Conservation (phyloP, 2,329 filamentous ascomycete genomes). For the Venturia asperata region DNA sequence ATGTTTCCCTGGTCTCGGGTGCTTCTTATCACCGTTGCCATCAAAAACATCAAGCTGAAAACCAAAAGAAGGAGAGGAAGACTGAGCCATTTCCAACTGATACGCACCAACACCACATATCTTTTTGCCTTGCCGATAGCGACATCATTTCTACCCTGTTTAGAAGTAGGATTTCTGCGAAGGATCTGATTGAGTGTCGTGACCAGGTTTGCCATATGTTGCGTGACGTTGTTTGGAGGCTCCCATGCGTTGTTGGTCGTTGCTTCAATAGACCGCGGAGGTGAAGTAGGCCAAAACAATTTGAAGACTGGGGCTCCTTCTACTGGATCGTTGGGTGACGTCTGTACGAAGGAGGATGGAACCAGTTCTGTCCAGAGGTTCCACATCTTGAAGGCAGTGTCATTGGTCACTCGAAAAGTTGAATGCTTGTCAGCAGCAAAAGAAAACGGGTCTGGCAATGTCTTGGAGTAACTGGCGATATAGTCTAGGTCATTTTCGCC, state of each 20-base stretch:
- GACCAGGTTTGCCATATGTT: slow-evolving; percentile 15
- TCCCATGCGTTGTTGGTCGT: background rate
- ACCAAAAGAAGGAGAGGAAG: slow-evolving; percentile 26
- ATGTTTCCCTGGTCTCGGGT: slow-evolving; percentile 19
- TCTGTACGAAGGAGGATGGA: background rate
- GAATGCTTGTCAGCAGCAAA: background rate
- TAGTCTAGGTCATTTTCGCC: too few relatives aligned
- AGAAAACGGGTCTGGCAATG: background rate
- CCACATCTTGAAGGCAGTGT: background rate
- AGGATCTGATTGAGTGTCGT: background rate
- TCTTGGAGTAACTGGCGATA: too few relatives aligned
- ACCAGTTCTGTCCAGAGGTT: background rate
- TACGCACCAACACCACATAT: slow-evolving; percentile 21
- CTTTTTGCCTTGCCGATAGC: slow-evolving; percentile 20
- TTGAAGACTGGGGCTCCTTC: background rate
- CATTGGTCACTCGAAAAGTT: background rate
- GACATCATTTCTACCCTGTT: background rate
- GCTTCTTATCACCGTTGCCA: slow-evolving; percentile 25
- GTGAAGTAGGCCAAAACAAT: background rate
- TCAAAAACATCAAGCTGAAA: slow-evolving; percentile 25
- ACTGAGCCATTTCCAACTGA: slow-evolving; percentile 27
- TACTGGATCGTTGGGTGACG: background rate
- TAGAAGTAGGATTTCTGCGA: background rate
- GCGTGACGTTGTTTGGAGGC: slow-evolving; percentile 23
- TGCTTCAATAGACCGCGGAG: background rate